Base-by-base conservation (phyloP, 306 rosid species). In the Begonia masoniana region DNA sequence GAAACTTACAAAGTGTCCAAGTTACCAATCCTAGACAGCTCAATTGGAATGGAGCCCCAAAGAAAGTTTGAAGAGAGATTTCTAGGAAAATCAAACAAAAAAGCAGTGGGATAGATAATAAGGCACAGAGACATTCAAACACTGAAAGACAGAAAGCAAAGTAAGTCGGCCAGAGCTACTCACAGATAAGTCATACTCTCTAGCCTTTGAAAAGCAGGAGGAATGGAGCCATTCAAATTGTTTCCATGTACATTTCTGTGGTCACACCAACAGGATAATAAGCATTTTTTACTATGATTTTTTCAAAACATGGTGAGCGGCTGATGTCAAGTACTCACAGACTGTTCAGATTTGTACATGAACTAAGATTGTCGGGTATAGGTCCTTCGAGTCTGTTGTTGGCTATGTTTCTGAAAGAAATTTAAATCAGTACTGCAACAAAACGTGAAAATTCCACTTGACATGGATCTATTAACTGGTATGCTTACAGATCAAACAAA, bases 101-200 rank as follows among this genome's bases (percentile, higher is more conserved):
- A 49, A 19, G 13, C 47, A 47, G 45, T 15, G 47, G 19, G 9
- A 3, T 13, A 52, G 14, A 53, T 12, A 3, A 45, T 3, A 10
- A 24, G 4, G 3, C 7, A 13, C 9, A 10, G 14, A 57, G 23
- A 11, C 9, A 31, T 31, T 7, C 39, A 42, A 41, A 26, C 31
- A 64, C 41, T 36, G 47, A 15, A 41, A 52, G 26, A 64, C 4
- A 56, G 41, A 45, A 3, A 10, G 41, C 9, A 21, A 16, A 47
- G 13, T 14, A 10, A 11, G 7, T 45, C 4, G 13, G 15, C n/a
- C 16, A 45, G 16, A 10, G 57, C 52, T 55, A 77, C 95, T 79
- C 74, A 91, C 97, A 91, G 62, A 69, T 85, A 78, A 13, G 97
- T 83, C 97, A 91, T 83, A 66, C 96, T 91, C 82, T 91, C 97